phyloP scores from a whole-genome alignment of 2,329 filamentous ascomycete genomes.

The Colletotrichum shisoi region DNA sequence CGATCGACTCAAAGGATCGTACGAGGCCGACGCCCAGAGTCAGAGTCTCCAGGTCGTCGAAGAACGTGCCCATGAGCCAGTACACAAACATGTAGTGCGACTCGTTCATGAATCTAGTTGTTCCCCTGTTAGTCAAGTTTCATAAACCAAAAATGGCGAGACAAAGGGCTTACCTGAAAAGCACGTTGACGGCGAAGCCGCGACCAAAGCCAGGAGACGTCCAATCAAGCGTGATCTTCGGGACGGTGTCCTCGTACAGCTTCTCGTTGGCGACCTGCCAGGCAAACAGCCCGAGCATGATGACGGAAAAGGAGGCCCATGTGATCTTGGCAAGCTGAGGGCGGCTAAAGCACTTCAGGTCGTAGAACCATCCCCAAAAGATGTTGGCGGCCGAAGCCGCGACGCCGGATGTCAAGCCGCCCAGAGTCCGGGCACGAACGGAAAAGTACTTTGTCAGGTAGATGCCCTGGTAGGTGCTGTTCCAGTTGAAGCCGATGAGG shows the following conservation, averaged over 20 bases:
- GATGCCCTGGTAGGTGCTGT: conserved; percentile 59
- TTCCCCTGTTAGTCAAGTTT: not conserved
- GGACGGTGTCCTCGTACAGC: conserved; percentile 51
- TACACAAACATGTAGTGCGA: conserved; percentile 62
- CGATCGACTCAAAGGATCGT: conserved; percentile 58
- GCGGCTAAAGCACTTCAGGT: conserved; percentile 53
- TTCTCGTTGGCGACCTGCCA: conserved; percentile 61
- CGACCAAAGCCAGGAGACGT: conserved; percentile 53
- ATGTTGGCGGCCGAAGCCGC: conserved; percentile 56
- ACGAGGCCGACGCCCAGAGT: conserved; percentile 58
- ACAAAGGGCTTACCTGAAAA: conserved; percentile 51
- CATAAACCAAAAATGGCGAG: too few species aligned
- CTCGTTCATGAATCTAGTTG: conserved; percentile 57
- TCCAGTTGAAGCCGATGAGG: conserved; percentile 61
- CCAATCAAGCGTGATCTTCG: conserved; percentile 56
- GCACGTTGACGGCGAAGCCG: conserved; percentile 58
- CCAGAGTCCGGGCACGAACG: conserved; percentile 57
- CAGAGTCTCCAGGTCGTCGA: conserved; percentile 60
- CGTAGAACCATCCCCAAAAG: conserved; percentile 60
- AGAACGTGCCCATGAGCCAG: conserved; percentile 60
- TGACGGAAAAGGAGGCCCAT: conserved; percentile 52
- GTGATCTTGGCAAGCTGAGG: conserved; percentile 54
- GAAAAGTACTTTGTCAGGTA: conserved; percentile 63
- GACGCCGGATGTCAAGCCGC: conserved; percentile 56
- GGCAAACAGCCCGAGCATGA: conserved; percentile 55